These are phyloP conservation scores for Pontederia crassipes DNA, from an alignment of 176 grass and related monocot species.

Conservation along the genomic window DNA sequence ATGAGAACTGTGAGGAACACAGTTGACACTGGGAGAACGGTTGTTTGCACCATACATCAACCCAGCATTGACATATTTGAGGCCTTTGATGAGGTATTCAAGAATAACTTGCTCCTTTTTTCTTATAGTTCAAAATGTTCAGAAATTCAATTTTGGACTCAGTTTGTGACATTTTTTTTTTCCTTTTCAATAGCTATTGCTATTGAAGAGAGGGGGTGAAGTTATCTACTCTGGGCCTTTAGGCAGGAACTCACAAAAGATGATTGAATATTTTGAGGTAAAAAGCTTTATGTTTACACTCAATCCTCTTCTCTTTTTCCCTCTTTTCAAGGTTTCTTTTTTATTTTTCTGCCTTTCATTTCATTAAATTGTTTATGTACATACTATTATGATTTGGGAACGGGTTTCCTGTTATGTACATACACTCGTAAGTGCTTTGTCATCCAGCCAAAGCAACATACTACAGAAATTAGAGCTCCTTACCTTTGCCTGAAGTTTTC, in stretches of 20 bases:
- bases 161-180: constrained; percentile 7
- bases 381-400: no score
- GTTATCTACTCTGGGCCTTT: constrained; percentile 71
- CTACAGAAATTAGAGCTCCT: no score
- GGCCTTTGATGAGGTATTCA: constrained; percentile 67
- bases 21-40: constrained; percentile 69
- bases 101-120: background rate
- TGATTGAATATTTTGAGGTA: constrained; percentile 73
- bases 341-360: no score
- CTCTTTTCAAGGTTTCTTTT: background rate
- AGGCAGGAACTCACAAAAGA: constrained; percentile 49
- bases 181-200: constrained; percentile 41
- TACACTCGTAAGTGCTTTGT: no score
- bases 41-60: constrained; percentile 80
- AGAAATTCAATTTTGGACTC: no score
- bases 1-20: constrained; percentile 78
- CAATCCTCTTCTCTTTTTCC: background rate
- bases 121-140: no score
- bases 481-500: no score
- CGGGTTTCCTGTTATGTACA: no score
- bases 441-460: no score
- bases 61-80: constrained; percentile 89
- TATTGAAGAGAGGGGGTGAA: constrained; percentile 82
- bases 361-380: no score
- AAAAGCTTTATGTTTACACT: background rate